Percentiles rank a stretch among this genome's conserved stretches.
These are phyloP conservation scores for Aspergillus ellipticus DNA, from an alignment of 495 filamentous ascomycete genomes.

Conservation along the genomic window DNA sequence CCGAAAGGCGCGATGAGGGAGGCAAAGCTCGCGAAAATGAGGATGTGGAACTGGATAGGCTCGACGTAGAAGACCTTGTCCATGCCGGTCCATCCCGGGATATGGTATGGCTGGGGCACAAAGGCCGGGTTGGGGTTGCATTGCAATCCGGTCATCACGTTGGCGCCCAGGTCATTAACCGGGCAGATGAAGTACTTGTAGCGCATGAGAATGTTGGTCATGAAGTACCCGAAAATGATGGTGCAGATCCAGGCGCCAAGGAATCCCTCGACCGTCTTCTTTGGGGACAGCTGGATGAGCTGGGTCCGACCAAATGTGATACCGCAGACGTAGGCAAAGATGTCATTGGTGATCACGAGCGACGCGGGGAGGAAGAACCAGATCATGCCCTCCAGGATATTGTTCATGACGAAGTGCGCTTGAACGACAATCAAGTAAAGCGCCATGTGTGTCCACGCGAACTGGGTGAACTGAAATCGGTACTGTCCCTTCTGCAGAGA, in stretches of 20 bases:
- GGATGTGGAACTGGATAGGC: slow-evolving; percentile 94
- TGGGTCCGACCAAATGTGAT: slow-evolving; percentile 96
- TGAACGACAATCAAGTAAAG: slow-evolving; percentile 97
- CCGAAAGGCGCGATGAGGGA: slow-evolving; percentile 97
- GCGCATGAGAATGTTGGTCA: slow-evolving; percentile 84
- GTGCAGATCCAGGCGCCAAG: slow-evolving; percentile 96
- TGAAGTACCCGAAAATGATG: slow-evolving; percentile 72
- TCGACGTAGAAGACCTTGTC: slow-evolving; percentile 61
- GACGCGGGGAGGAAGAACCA: slow-evolving; percentile 98
- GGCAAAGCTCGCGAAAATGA: slow-evolving; percentile 88
- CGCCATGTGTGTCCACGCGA: slow-evolving; percentile 99
- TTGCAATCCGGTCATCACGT: slow-evolving; percentile 82
- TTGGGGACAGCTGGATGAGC: slow-evolving; percentile 95
- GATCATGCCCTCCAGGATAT: slow-evolving; percentile 98
- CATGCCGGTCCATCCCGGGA: slow-evolving; percentile 67
- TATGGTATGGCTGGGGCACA: slow-evolving; percentile 68
- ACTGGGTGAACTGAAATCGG: slow-evolving; percentile 97
- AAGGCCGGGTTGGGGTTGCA: slow-evolving; percentile 95
- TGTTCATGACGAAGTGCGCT: slow-evolving; percentile 99
- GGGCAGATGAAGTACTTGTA: slow-evolving; percentile 99
- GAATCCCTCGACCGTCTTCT: slow-evolving; percentile 99
- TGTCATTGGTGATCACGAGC: slow-evolving; percentile 97
- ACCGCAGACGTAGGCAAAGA: slow-evolving; percentile 96
- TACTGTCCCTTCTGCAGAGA: slow-evolving; percentile 96
- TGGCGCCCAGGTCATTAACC: slow-evolving; percentile 92